phyloP scores from a whole-genome alignment of 768 basidiomycete species.

The Floccularia luteovirens region DNA sequence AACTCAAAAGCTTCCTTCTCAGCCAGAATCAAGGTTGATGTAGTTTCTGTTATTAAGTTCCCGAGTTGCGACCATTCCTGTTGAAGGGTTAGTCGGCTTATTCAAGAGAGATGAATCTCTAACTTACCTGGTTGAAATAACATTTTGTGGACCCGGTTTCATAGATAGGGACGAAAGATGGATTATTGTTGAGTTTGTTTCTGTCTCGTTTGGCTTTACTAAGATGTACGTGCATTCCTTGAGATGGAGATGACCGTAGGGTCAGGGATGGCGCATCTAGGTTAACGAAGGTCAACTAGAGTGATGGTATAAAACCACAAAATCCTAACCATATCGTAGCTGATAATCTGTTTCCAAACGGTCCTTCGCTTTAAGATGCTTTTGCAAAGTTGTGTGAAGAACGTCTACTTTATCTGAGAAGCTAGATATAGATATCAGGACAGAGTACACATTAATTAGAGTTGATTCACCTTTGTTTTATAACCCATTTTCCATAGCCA shows the following conservation, averaged over 20 bases:
- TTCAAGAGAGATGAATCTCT: not conserved
- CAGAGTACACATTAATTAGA: not conserved
- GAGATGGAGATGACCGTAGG: constrained; percentile 56
- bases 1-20: constrained; percentile 72
- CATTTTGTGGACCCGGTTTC: constrained; percentile 59
- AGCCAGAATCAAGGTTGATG: constrained; percentile 37
- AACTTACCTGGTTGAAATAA: constrained; percentile 57
- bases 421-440: constrained; percentile 23
- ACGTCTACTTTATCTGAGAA: constrained; percentile 48
- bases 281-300: not conserved
- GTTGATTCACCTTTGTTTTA: constrained; percentile 55
- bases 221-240: constrained; percentile 74
- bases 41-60: constrained; percentile 53
- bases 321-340: constrained; percentile 39
- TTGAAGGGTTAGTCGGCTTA: not conserved
- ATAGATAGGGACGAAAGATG: constrained; percentile 49
- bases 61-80: constrained; percentile 77
- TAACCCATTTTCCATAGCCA: constrained; percentile 40
- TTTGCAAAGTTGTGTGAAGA: constrained; percentile 41
- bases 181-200: constrained; percentile 32
- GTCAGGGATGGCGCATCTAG: constrained; percentile 68
- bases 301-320: not conserved
- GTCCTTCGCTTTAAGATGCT: constrained; percentile 37
- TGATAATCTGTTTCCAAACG: constrained; percentile 50
- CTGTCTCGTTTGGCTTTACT: constrained; percentile 58